A percentile compares a stretch with the other conserved stretches of the same genome.
Conservation (phyloP, 805 yeast species). For the Candida loeiensis region DNA sequence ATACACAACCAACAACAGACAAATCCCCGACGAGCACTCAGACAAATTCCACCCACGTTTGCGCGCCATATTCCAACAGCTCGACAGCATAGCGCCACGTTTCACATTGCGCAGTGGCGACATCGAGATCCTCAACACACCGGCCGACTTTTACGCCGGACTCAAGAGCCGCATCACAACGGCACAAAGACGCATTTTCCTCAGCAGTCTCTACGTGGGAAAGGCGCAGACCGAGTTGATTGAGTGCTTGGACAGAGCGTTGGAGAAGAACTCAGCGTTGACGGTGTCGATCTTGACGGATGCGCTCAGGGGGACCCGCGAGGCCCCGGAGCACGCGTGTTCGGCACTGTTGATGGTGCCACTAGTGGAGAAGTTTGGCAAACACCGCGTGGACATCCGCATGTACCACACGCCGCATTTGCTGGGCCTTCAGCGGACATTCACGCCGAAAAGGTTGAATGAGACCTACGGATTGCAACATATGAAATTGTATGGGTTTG, state of each 20-base stretch:
- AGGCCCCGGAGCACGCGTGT: constrained; percentile 66
- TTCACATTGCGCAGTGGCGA: constrained; percentile 56
- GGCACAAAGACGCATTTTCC: constrained; percentile 68
- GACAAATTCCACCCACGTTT: constrained; percentile 43
- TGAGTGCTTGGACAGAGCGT: constrained; percentile 56
- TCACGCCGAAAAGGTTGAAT: constrained; percentile 80
- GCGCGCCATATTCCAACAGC: constrained; percentile 43
- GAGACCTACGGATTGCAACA: constrained; percentile 95
- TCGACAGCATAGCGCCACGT: constrained; percentile 65
- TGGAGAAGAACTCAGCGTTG: constrained; percentile 55
- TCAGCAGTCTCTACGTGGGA: constrained; percentile 86
- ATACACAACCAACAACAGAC: constrained; percentile 29
- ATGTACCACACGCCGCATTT: constrained; percentile 89
- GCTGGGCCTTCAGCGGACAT: constrained; percentile 56
- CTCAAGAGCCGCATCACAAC: constrained; percentile 57
- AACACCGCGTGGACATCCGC: constrained; percentile 68
- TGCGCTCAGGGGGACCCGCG: constrained; percentile 90
- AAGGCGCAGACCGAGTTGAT: constrained; percentile 75
- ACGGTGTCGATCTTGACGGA: constrained; percentile 76
- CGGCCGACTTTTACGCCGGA: constrained; percentile 65
- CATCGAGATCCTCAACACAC: constrained; percentile 60
- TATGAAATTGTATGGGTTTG: constrained; percentile 95
- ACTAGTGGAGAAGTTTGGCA: constrained; percentile 61
- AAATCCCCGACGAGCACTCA: constrained; percentile 15
- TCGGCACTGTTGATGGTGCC: constrained; percentile 73